Evolutionary conservation across 2,329 filamentous ascomycete genomes (phyloP).

Genomic region (Exophiala xenobiotica): DNA sequence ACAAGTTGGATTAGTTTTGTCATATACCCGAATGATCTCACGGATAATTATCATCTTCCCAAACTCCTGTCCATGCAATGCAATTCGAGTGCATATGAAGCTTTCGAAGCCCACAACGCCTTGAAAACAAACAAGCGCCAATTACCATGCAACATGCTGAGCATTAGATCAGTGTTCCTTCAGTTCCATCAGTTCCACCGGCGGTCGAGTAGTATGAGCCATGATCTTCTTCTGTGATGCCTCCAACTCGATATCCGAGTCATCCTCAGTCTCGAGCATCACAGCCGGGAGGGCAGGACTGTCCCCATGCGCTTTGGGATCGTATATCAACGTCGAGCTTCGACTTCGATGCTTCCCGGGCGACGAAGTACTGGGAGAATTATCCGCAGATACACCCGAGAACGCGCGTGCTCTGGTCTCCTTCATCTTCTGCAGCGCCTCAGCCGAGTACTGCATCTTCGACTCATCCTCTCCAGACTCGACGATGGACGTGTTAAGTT

Average conservation of each 20-base stretch:
- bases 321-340: slow-evolving; percentile 62
- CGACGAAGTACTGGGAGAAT: slow-evolving; percentile 20
- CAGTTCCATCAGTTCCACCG: slow-evolving; percentile 59
- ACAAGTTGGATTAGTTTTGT: neutral
- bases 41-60: neutral
- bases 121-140: neutral
- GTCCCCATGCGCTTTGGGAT: slow-evolving; percentile 61
- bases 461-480: slow-evolving; percentile 16
- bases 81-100: neutral
- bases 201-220: slow-evolving; percentile 55
- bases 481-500: slow-evolving; percentile 20
- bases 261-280: slow-evolving; percentile 60
- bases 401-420: slow-evolving; percentile 11
- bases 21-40: too few species aligned
- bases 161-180: slow-evolving; percentile 42
- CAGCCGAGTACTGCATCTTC: slow-evolving; percentile 22
- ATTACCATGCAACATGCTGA: too few species aligned
- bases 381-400: slow-evolving; percentile 20
- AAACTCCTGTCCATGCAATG: neutral
- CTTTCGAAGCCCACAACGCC: too few species aligned
- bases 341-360: slow-evolving; percentile 44
- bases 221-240: slow-evolving; percentile 45
- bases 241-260: slow-evolving; percentile 49
- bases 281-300: slow-evolving; percentile 62
- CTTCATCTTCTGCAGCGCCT: slow-evolving; percentile 25